Evolutionary conservation across 1,284 basidiomycete species (phyloP).

Genomic region (Clitocybe nebularis): DNA sequence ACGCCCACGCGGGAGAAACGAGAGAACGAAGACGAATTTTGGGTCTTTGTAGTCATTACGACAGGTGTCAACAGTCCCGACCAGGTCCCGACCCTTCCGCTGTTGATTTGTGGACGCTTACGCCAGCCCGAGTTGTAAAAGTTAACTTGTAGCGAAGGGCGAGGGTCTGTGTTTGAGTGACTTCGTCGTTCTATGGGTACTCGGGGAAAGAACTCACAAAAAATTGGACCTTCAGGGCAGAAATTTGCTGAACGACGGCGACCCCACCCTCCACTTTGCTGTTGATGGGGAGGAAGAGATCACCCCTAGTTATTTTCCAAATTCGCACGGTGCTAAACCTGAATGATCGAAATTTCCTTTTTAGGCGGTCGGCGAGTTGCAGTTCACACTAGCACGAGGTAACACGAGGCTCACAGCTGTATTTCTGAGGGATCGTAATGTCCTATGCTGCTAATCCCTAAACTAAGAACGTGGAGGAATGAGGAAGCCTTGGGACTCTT

Average conservation of each 20-base stretch:
- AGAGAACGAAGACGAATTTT: conserved; percentile 27
- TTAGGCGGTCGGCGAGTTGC: no score
- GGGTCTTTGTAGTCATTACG: conserved; percentile 21
- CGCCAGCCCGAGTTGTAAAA: background rate
- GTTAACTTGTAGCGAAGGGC: background rate
- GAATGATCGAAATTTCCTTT: conserved; percentile 3
- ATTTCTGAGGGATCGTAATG: no score
- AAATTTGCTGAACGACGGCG: background rate
- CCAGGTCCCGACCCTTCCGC: background rate
- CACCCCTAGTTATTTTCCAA: conserved; percentile 1
- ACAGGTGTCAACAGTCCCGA: background rate
- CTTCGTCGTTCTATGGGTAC: background rate
- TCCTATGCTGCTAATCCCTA: no score
- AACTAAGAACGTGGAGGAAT: no score
- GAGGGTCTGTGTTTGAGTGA: background rate
- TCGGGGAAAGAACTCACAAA: background rate
- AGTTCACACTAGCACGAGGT: background rate
- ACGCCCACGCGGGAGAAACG: conserved; percentile 23
- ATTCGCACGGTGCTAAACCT: conserved; percentile 3
- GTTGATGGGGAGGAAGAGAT: background rate
- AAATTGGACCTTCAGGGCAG: background rate
- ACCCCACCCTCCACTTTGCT: background rate
- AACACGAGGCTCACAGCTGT: conserved; percentile 1
- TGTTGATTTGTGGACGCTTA: background rate
- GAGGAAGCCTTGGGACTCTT: no score